A percentile compares a stretch with the other conserved stretches of the same genome.
Evolutionary conservation across 2,329 filamentous ascomycete species (phyloP).

Genomic region (Sordariomycetes sp.): DNA sequence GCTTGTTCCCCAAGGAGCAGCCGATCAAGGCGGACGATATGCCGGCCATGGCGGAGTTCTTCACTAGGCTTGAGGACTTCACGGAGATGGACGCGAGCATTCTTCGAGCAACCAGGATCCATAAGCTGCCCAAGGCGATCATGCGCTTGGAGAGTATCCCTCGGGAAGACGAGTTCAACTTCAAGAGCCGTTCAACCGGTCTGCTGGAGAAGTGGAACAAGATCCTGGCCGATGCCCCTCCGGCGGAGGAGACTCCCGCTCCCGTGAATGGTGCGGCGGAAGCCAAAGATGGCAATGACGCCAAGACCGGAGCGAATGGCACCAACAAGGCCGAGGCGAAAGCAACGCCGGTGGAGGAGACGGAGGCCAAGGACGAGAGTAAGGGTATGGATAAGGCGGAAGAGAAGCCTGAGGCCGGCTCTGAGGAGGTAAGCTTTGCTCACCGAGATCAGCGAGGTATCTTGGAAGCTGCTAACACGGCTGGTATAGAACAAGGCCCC

Average conservation of each 20-base stretch:
- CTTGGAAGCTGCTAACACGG: neutral
- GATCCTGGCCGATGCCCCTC: conserved; percentile 51
- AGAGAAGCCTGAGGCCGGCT: conserved; percentile 15
- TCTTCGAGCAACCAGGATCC: conserved; percentile 88
- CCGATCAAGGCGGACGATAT: conserved; percentile 81
- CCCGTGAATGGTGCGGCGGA: conserved; percentile 35
- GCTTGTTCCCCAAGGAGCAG: conserved; percentile 75
- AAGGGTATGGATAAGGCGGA: conserved; percentile 22
- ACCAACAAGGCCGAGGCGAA: conserved; percentile 23
- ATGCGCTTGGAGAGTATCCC: conserved; percentile 80
- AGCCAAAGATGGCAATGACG: conserved; percentile 25
- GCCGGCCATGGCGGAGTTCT: conserved; percentile 64
- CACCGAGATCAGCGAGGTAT: neutral
- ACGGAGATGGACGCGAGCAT: conserved; percentile 78
- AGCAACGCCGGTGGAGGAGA: conserved; percentile 23
- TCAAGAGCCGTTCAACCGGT: conserved; percentile 72
- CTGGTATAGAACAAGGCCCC: conserved; percentile 16
- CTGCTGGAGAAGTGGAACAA: conserved; percentile 87
- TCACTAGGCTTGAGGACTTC: conserved; percentile 70
- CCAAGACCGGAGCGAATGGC: conserved; percentile 25
- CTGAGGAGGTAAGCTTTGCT: conserved; percentile 22
- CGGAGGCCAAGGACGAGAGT: conserved; percentile 25
- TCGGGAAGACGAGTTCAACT: conserved; percentile 77
- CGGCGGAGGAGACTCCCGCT: conserved; percentile 26
- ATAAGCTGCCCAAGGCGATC: conserved; percentile 95